These are phyloP conservation scores for Priceomyces haplophilus DNA, from an alignment of 805 yeast species.

Conservation along the genomic window DNA sequence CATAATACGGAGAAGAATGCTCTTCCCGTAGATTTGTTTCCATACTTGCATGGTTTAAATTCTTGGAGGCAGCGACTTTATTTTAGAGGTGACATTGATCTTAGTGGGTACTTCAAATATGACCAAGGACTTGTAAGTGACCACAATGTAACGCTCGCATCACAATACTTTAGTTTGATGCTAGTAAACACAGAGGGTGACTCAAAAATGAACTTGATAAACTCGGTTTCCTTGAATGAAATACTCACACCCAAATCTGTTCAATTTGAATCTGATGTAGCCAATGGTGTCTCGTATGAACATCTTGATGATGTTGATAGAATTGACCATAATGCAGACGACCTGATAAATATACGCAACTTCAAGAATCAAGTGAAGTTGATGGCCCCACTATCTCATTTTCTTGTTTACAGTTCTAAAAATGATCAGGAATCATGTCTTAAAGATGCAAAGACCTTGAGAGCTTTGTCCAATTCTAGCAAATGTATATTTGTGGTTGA, in stretches of 20 bases:
- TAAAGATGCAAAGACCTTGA: slow-evolving; percentile 18
- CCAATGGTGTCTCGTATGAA: slow-evolving; percentile 12
- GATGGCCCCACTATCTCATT: slow-evolving; percentile 31
- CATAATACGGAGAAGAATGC: slow-evolving; percentile 13
- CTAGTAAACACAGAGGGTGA: slow-evolving; percentile 9
- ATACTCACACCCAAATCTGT: slow-evolving; percentile 17
- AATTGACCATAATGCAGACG: slow-evolving; percentile 1
- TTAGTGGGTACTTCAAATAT: not conserved
- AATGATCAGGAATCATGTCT: slow-evolving; percentile 13
- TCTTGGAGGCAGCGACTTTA: slow-evolving; percentile 26
- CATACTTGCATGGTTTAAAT: slow-evolving; percentile 34
- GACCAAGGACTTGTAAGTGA: not conserved
- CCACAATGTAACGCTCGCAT: not conserved
- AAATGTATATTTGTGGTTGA: slow-evolving; percentile 20
- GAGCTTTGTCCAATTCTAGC: slow-evolving; percentile 3
- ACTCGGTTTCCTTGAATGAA: slow-evolving; percentile 7
- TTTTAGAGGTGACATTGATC: slow-evolving; percentile 15
- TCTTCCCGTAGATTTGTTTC: slow-evolving; percentile 23
- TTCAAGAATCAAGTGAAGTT: slow-evolving; percentile 26
- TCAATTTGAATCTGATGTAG: slow-evolving; percentile 1
- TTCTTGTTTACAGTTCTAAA: slow-evolving; percentile 29
- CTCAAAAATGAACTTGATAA: slow-evolving; percentile 3
- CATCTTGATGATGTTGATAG: slow-evolving; percentile 8
- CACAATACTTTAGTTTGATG: slow-evolving; percentile 12
- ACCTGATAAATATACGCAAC: slow-evolving; percentile 27